Evolutionary conservation across 805 yeast genomes (phyloP), one percentile per base, ranked within the genome.

Genomic region (Nakazawaea molendinolei): DNA sequence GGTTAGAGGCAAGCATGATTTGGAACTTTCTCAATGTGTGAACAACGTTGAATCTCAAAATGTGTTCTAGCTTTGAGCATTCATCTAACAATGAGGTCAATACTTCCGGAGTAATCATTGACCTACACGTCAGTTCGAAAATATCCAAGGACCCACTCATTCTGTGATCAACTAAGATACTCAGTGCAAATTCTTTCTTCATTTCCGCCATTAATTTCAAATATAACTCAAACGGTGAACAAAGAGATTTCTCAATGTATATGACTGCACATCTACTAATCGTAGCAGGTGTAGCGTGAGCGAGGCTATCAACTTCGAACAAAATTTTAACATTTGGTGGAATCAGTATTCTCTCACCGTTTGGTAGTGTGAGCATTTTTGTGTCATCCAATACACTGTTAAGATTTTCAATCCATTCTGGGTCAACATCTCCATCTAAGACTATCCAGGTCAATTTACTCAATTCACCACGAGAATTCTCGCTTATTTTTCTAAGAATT

Each of bases 371-470:
- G 28, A 90, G 57, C 1, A 82, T 45, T 44, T 73, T 76, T 56
- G 87, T 90, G 46, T 90, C 97, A 57, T 90, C 97, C 13, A 90
- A 63, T 8, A 87, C 92, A 60, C 95, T 82, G 60, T 90, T 90
- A 44, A 90, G 61, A 38, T 82, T 81, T 49, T 90, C 97, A 1
- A 86, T 86, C 95, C 97, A 90, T 26, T 75, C 78, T 0, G 97
- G 97, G 51, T 90, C 97, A 23, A 90, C 73, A 47, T 86, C 95
- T 26, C 97, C 94, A 56, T 90, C 97, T 51, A 90, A 83, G 0
- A 89, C 69, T 40, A 90, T 69, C 92, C 95, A 87, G 12, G 77
- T 67, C 3, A 66, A 55, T 40, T 70, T 75, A 2, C 59, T 44
- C 7, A 52, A 46, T 42, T 82, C 89, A 1, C 86, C 86, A 29